phyloP scores from a whole-genome alignment of 2,329 filamentous ascomycete genomes.

The Colletotrichum sp. region DNA sequence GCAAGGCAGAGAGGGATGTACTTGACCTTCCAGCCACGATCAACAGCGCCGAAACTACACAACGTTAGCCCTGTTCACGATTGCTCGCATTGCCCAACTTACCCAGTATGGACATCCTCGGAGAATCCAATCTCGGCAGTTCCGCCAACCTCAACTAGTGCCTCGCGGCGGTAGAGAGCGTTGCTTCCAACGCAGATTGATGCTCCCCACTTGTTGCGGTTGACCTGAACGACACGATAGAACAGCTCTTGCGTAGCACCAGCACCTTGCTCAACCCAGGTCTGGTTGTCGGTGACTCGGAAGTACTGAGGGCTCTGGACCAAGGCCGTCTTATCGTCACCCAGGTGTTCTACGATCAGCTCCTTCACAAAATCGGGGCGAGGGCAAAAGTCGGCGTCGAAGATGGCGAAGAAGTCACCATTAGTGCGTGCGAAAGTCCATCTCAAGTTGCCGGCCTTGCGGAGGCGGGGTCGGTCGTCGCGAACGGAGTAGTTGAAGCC shows the following conservation, averaged over 20 bases:
- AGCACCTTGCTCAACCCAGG: conserved; percentile 49
- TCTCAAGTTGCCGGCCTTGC: conserved; percentile 47
- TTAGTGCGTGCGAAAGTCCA: conserved; percentile 42
- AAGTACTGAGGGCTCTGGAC: conserved; percentile 48
- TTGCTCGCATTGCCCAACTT: neutral
- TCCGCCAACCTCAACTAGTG: conserved; percentile 43
- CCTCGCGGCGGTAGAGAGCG: conserved; percentile 42
- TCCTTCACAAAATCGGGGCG: conserved; percentile 44
- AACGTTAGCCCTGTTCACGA: neutral
- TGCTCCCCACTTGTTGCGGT: conserved; percentile 44
- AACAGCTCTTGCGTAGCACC: conserved; percentile 46
- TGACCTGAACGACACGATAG: conserved; percentile 47
- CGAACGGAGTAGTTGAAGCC: conserved; percentile 45
- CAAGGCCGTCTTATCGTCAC: conserved; percentile 41
- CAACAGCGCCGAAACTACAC: conserved; percentile 41
- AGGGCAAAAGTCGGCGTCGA: conserved; percentile 48
- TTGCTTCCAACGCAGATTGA: conserved; percentile 48
- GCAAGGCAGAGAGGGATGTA: conserved; percentile 46
- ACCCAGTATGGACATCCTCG: conserved; percentile 49
- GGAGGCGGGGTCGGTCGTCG: conserved; percentile 43
- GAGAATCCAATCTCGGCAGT: conserved; percentile 47
- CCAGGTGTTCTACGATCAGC: conserved; percentile 42
- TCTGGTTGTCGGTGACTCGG: conserved; percentile 40
- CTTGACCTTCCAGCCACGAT: conserved; percentile 46
- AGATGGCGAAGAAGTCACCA: conserved; percentile 46